Base-by-base conservation (phyloP, 1,284 basidiomycete genomes). In the Leccinum pachyderme region DNA sequence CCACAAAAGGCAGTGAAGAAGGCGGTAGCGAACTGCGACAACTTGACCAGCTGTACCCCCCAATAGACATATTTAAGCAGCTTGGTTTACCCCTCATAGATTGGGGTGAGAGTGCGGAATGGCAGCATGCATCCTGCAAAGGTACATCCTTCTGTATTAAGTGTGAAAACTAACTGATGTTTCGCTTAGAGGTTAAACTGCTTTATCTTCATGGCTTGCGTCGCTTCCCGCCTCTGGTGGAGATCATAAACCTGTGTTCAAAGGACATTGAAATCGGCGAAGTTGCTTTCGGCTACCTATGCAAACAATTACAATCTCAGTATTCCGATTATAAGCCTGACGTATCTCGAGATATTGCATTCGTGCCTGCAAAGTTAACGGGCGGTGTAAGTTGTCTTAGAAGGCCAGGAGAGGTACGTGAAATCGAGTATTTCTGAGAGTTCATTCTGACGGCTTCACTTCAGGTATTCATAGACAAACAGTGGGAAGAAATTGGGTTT, bases 1-100 rank as follows among this genome's bases (percentile, higher is more conserved):
- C 18, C 28, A 7, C n/a, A 31, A 83, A 49, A 12, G 7, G 18
- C 4, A 15, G 4, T 5, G n/a, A 24, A 13, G 18, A 22, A 11
- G 33, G 24, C 24, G 47, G 15, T 32, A n/a, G 24, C 47, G 8
- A 37, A 12, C 28, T 25, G 15, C 47, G 87, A 18, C 81, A 77
- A 52, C 89, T 91, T 0, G 72, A 76, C 27, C 81, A 90, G 55
- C 75, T 95, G 5, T 96, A 95, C 67, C 93, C 96, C 65, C 95
- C 95, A 0, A 66, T 81, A 0, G 86, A 90, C 27, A 75, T 78
- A 1, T 84, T 95, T 59, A 80, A 87, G 7, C 75, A 82, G 47
- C 77, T 98, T 3, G 80, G 81, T 4, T 72, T 98, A 2, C 93
- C 93, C 0, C 67, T 95, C 2, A 78, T 98, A 31, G 91, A 93